phyloP scores from a whole-genome alignment of 768 basidiomycete species.

The Podaxis rugospora region DNA sequence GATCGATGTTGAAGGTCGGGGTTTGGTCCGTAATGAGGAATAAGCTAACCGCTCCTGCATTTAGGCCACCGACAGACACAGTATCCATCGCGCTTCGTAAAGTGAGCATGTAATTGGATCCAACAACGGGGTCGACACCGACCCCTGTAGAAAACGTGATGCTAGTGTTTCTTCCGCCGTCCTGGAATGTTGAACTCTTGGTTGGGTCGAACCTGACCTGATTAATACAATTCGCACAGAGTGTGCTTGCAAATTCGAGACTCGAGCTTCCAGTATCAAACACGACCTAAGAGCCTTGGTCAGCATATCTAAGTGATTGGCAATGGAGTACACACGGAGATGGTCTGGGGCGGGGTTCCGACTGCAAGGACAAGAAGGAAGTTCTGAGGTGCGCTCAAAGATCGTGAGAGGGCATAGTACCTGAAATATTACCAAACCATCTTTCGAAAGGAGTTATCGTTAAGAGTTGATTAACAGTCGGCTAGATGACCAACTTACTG shows the following conservation, averaged over 20 bases:
- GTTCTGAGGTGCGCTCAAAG: neutral
- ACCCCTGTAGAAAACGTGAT: slow-evolving; percentile 54
- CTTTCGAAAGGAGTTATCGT: slow-evolving; percentile 19
- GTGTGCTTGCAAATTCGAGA: slow-evolving; percentile 47
- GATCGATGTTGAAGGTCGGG: slow-evolving; percentile 45
- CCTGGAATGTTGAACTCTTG: slow-evolving; percentile 48
- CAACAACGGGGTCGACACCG: slow-evolving; percentile 50
- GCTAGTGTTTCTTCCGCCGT: slow-evolving; percentile 33
- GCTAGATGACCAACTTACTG: slow-evolving; percentile 31
- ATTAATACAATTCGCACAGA: slow-evolving; percentile 40
- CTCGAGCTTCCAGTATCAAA: slow-evolving; percentile 54
- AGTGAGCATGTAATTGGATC: slow-evolving; percentile 41
- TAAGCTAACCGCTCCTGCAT: slow-evolving; percentile 31
- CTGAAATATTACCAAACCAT: slow-evolving; percentile 50
- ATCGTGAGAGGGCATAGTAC: slow-evolving; percentile 18
- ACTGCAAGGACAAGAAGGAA: slow-evolving; percentile 23
- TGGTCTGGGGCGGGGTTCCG: slow-evolving; percentile 48
- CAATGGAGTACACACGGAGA: slow-evolving; percentile 27
- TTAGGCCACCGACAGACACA: slow-evolving; percentile 43
- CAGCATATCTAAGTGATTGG: neutral
- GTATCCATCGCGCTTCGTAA: slow-evolving; percentile 43
- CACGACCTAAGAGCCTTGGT: slow-evolving; percentile 34
- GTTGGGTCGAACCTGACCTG: slow-evolving; percentile 44
- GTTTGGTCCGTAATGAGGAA: slow-evolving; percentile 55
- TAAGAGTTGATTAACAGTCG: neutral